phyloP scores from a whole-genome alignment of 495 filamentous ascomycete species.

The Barbatosphaeria neglecta region DNA sequence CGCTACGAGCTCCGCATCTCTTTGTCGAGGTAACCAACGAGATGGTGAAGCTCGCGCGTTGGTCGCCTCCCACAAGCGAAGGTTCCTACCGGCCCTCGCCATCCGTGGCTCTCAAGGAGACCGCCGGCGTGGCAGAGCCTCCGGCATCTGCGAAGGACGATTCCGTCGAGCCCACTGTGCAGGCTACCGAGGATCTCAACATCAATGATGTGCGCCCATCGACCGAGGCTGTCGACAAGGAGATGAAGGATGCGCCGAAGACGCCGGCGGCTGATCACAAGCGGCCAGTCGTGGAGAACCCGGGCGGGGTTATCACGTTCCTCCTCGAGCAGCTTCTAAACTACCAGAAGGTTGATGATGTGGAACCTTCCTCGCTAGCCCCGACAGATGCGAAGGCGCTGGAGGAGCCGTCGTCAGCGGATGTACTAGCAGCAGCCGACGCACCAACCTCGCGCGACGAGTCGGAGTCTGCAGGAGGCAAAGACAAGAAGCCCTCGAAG shows the following conservation, averaged over 20 bases:
- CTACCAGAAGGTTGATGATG: slow-evolving; percentile 84
- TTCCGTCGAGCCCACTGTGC: slow-evolving; percentile 28
- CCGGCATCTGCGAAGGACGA: slow-evolving; percentile 23
- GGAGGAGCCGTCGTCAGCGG: slow-evolving; percentile 14
- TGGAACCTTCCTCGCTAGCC: slow-evolving; percentile 39
- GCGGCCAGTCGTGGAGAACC: slow-evolving; percentile 76
- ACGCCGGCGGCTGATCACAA: slow-evolving; percentile 51
- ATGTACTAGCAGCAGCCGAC: slow-evolving; percentile 6
- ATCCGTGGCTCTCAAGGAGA: slow-evolving; percentile 19
- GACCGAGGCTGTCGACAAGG: slow-evolving; percentile 40
- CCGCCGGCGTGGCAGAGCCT: slow-evolving; percentile 17
- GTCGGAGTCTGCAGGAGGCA: slow-evolving; percentile 19
- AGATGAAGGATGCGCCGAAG: slow-evolving; percentile 49
- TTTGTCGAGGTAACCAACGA: slow-evolving; percentile 91
- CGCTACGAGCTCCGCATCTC: slow-evolving; percentile 69
- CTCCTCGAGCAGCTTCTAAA: slow-evolving; percentile 86
- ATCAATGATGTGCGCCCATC: slow-evolving; percentile 42
- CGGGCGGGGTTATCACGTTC: slow-evolving; percentile 93
- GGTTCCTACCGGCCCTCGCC: slow-evolving; percentile 36
- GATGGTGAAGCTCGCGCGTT: slow-evolving; percentile 63
- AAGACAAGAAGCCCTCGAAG: slow-evolving; percentile 61
- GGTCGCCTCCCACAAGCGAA: slow-evolving; percentile 20
- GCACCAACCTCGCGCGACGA: slow-evolving; percentile 10
- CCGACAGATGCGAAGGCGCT: slow-evolving; percentile 37
- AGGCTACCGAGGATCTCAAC: slow-evolving; percentile 43